Base-by-base conservation (phyloP, 768 basidiomycete genomes). In the Psilocybe subaeruginosa region DNA sequence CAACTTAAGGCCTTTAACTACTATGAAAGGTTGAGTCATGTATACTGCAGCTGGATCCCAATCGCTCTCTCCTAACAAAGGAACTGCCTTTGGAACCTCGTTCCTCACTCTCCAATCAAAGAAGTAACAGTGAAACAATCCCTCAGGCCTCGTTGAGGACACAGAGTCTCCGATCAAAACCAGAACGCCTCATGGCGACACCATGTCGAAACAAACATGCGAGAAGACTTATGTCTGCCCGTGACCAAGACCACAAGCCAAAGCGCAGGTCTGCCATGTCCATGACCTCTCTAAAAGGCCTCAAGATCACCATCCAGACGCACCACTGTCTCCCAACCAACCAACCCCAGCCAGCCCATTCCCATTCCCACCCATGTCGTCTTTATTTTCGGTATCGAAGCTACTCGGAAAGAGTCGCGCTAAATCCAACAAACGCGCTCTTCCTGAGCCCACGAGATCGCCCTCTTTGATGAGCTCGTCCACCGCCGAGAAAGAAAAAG, bases 351-450 rank as follows among this genome's bases (percentile, higher is more conserved):
- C 37, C 37, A 27, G 31, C 12, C 30, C 19, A 14, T 14, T 12
- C 27, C 27, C 48, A 45, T 41, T 19, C 30, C 57, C 56, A 59
- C 12, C 16, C 31, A 66, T 66, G 65, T 63, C 64, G 9, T 56
- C 64, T 8, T 27, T 66, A 49, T 66, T 66, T 50, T 66, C 65
- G 33, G 65, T 66, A 14, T 60, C 65, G 6, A 66, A 60, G 47
- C 51, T 66, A 17, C 62, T 66, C 29, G 53, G 59, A 6, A 66
- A 66, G 50, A 39, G 62, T 58, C 65, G 65, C 64, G 47, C 56
- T 3, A 58, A 59, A 50, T n/a, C 53, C 48, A 49, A 27, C 7
- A 41, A 54, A 49, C 59, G 59, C 59, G 59, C 35, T 39, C 43
- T n/a, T 23, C 35, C 56, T 12, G n/a, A 23, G 3, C 53, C 59